Evolutionary conservation across 768 basidiomycete species (phyloP).

Genomic region (Termitomyces sp.): DNA sequence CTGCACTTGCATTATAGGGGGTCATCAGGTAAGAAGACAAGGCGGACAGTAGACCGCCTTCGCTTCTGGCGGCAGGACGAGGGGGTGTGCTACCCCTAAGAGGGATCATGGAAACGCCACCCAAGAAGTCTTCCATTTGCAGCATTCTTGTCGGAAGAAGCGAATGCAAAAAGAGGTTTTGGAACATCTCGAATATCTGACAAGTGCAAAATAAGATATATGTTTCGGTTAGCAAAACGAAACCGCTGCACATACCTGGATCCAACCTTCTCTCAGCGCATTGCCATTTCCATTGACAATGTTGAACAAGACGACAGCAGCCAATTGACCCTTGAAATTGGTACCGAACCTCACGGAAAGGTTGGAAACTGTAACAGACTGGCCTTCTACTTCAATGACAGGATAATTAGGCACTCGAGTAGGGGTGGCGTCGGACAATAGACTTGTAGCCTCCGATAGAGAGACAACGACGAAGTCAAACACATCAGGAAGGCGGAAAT

Average conservation of each 20-base stretch:
- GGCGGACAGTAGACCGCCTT: slow-evolving; percentile 91
- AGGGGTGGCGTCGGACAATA: slow-evolving; percentile 72
- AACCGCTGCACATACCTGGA: slow-evolving; percentile 51
- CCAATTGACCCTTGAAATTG: slow-evolving; percentile 92
- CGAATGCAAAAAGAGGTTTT: slow-evolving; percentile 92
- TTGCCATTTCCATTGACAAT: slow-evolving; percentile 96
- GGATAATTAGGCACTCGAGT: slow-evolving; percentile 81
- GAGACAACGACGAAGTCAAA: slow-evolving; percentile 96
- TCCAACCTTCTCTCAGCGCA: slow-evolving; percentile 93
- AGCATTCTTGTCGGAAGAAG: slow-evolving; percentile 87
- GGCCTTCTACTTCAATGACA: slow-evolving; percentile 84
- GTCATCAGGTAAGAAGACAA: slow-evolving; percentile 96
- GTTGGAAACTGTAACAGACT: slow-evolving; percentile 86
- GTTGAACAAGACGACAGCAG: slow-evolving; percentile 95
- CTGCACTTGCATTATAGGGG: slow-evolving; percentile 76
- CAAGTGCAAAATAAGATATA: slow-evolving; percentile 3
- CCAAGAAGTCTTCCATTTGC: slow-evolving; percentile 98
- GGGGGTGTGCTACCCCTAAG: slow-evolving; percentile 71
- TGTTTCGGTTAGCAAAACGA: background rate
- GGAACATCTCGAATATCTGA: slow-evolving; percentile 98
- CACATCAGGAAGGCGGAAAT: slow-evolving; percentile 88
- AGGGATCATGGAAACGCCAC: slow-evolving; percentile 92
- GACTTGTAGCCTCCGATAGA: slow-evolving; percentile 86
- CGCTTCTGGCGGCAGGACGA: slow-evolving; percentile 59
- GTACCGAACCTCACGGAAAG: slow-evolving; percentile 92